Conservation (phyloP, 2,329 filamentous ascomycete species). For the Fusarium sp. region DNA sequence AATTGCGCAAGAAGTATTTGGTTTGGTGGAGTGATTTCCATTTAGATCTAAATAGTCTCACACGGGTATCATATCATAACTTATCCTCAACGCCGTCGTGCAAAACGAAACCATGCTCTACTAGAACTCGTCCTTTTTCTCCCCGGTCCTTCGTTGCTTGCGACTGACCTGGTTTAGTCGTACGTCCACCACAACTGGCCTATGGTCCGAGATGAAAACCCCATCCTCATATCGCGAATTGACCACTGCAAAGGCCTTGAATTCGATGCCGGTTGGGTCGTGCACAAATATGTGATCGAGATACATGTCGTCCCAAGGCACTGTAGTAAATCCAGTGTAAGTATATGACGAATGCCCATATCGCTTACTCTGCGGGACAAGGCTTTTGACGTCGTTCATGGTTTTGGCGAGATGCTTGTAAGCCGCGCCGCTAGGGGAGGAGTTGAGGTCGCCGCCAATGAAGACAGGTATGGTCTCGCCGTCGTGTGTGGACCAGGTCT, state of each 20-base stretch:
- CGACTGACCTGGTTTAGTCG: conserved; percentile 23
- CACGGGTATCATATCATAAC: conserved; percentile 23
- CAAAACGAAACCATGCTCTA: neutral
- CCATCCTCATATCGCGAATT: conserved; percentile 41
- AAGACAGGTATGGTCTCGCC: conserved; percentile 42
- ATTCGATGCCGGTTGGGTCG: conserved; percentile 37
- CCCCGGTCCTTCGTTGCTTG: neutral
- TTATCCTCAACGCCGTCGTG: conserved; percentile 7
- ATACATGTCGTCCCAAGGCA: conserved; percentile 28
- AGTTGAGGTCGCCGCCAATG: conserved; percentile 47
- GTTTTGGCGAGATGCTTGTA: conserved; percentile 41
- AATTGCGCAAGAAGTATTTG: neutral
- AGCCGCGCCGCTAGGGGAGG: conserved; percentile 39
- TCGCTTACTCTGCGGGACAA: conserved; percentile 34
- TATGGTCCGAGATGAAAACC: conserved; percentile 47
- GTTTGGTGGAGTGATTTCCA: neutral
- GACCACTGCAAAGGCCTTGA: conserved; percentile 41
- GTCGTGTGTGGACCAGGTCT: conserved; percentile 38
- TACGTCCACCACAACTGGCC: conserved; percentile 44
- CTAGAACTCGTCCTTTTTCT: neutral
- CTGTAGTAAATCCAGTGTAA: conserved; percentile 43
- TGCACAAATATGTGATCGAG: conserved; percentile 48
- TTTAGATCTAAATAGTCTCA: conserved; percentile 1
- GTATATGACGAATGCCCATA: conserved; percentile 42
- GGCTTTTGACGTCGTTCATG: conserved; percentile 40